phyloP scores from a whole-genome alignment of 306 rosid species.

The Trichosanthes cucumerina region DNA sequence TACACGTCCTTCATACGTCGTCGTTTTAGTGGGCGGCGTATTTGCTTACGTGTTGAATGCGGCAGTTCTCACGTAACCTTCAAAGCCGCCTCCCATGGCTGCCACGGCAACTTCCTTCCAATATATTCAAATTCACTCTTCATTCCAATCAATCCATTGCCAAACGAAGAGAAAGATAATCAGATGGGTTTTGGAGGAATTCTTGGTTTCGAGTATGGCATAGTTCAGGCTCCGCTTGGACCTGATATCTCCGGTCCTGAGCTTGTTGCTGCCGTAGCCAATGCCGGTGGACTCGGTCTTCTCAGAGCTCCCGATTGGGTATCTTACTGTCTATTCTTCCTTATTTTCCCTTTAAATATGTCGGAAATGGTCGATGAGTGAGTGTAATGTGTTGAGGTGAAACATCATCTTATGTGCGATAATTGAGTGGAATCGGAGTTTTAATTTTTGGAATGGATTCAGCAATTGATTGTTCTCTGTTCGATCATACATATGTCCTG shows the following conservation, averaged over 20 bases:
- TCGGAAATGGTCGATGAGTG: neutral
- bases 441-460: neutral
- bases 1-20: neutral
- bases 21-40: neutral
- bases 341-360: neutral
- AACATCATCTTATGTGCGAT: neutral
- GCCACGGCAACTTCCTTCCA: neutral
- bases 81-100: slow-evolving; percentile 10
- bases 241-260: slow-evolving; percentile 69
- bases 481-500: neutral
- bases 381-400: neutral
- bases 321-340: neutral
- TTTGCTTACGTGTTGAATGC: neutral
- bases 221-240: slow-evolving; percentile 70
- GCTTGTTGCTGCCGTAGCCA: slow-evolving; percentile 79
- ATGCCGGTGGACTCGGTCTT: slow-evolving; percentile 61
- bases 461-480: neutral
- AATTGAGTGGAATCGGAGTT: neutral
- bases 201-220: slow-evolving; percentile 54
- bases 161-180: neutral
- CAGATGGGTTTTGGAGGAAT: slow-evolving; percentile 61
- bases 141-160: neutral
- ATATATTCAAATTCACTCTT: neutral
- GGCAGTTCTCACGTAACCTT: slow-evolving; percentile 10
- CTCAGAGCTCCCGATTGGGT: slow-evolving; percentile 76